Base-by-base conservation (phyloP, 805 yeast genomes). In the Isabelozyma rhagii region DNA sequence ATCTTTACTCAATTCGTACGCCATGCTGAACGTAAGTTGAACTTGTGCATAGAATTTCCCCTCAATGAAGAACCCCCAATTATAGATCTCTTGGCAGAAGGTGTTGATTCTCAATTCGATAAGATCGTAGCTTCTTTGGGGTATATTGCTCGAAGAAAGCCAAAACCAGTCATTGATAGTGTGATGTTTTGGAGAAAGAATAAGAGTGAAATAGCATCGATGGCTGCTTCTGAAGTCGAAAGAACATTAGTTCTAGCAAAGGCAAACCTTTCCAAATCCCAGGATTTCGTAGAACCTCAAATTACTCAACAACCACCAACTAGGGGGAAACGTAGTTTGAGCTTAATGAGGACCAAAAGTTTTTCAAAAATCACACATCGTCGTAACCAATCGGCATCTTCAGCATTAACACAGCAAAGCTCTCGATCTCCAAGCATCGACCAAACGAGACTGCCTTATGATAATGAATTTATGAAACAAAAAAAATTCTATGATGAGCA, bases 131-230 rank as follows among this genome's bases (percentile, higher is more conserved):
- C 83, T 13, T 87, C 97, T 0, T 71, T 94, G 48, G 99, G 99
- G 8, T 89, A 89, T 63, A 89, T 94, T 39, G 96, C 99, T 1
- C 79, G 90, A 49, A 78, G 85, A 25, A 89, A 90, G 56, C 97
- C 98, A 0, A 92, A 90, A 61, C 96, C 97, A 0, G 97, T 94
- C 1, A 91, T 96, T 34, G 99, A 94, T 66, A 90, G 96, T 6
- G 96, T 94, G 51, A 92, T 94, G 98, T 92, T 89, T 63, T 94
- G 99, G 99, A 79, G 98, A 52, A 89, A 93, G 64, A 83, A 93
- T 1, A 94, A 94, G 66, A 84, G 96, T 11, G 98, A 93, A 58
- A 85, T 87, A 3, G 89, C 96, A 1, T 59, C 69, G 5, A 60
- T 74, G 66, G 79, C 78, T 3, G 71, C 75, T 2, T 52, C 62